Evolutionary conservation across 768 basidiomycete species (phyloP).

Genomic region (Ramaria sp.): DNA sequence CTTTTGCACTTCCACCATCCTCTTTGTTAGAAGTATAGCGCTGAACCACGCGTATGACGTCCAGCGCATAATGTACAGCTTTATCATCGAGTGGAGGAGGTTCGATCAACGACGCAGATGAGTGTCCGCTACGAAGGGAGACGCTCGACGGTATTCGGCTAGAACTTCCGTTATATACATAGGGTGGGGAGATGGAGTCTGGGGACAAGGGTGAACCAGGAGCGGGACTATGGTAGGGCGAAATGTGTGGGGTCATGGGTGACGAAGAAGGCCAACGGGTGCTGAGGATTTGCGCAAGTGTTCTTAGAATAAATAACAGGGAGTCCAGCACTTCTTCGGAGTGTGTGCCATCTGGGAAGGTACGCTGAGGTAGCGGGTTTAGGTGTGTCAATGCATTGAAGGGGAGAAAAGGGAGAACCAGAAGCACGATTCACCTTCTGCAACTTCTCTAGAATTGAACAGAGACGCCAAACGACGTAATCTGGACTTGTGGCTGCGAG

Average conservation of each 20-base stretch:
- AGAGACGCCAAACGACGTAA: not conserved
- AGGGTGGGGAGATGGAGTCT: not conserved
- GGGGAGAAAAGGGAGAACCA: not conserved
- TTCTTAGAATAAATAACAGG: constrained; percentile 5
- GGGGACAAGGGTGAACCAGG: not conserved
- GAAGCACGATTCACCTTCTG: not conserved
- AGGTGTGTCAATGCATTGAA: too few relatives aligned
- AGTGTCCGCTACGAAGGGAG: not conserved
- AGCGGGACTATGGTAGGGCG: not conserved
- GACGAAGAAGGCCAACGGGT: not conserved
- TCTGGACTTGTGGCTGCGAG: not conserved
- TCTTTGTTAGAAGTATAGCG: not conserved
- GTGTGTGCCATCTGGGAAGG: constrained; percentile 1
- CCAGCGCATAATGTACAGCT: not conserved
- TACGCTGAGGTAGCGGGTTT: not conserved
- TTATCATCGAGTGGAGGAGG: not conserved
- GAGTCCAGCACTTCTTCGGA: constrained; percentile 8
- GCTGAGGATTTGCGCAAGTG: not conserved
- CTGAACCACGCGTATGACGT: not conserved
- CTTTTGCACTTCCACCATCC: not conserved
- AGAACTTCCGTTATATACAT: too few relatives aligned
- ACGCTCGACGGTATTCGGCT: not conserved
- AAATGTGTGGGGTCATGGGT: not conserved
- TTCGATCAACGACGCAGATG: not conserved
- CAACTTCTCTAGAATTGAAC: constrained; percentile 1